Percentiles rank a stretch among this genome's conserved stretches.
Evolutionary conservation across 108 stramenopile species (phyloP).

Genomic region (Mediolabrus comicus): DNA sequence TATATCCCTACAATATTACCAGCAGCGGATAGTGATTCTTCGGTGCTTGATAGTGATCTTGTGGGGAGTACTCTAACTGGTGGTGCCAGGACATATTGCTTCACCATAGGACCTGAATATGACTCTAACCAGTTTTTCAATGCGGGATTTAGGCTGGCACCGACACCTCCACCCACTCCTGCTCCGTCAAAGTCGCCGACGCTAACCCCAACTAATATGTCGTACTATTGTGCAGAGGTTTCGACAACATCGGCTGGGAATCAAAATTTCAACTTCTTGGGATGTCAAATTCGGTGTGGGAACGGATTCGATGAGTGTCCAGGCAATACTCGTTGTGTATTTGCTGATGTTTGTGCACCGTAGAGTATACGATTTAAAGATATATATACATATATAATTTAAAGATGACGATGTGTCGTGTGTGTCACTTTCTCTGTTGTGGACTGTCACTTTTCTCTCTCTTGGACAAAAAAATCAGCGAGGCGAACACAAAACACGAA

Average conservation of each 20-base stretch:
- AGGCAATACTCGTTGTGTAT: not conserved
- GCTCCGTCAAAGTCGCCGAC: not conserved
- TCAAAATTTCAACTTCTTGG: conserved; percentile 6
- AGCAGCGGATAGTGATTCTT: not conserved
- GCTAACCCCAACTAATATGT: not conserved
- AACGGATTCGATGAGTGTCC: not conserved
- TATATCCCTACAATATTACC: conserved; percentile 21
- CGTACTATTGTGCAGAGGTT: conserved; percentile 7
- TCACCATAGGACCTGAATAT: conserved; percentile 10
- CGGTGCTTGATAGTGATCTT: conserved; percentile 23
- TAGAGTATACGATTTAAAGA: not conserved
- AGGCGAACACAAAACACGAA: too few relatives aligned
- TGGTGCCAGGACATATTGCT: conserved; percentile 9
- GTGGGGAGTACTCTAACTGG: not conserved
- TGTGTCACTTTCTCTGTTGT: too few relatives aligned
- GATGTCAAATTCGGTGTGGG: conserved; percentile 1
- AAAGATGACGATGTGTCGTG: too few relatives aligned
- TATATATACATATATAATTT: too few relatives aligned
- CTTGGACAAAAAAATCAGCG: too few relatives aligned
- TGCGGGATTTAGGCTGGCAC: conserved; percentile 19
- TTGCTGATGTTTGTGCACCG: not conserved
- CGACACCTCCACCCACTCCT: conserved; percentile 12
- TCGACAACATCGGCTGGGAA: conserved; percentile 2
- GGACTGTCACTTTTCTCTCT: too few relatives aligned
- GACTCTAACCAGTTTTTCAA: conserved; percentile 8